Evolutionary conservation across 2,329 filamentous ascomycete genomes (phyloP).

Genomic region (Colletotrichum cordylinicola): DNA sequence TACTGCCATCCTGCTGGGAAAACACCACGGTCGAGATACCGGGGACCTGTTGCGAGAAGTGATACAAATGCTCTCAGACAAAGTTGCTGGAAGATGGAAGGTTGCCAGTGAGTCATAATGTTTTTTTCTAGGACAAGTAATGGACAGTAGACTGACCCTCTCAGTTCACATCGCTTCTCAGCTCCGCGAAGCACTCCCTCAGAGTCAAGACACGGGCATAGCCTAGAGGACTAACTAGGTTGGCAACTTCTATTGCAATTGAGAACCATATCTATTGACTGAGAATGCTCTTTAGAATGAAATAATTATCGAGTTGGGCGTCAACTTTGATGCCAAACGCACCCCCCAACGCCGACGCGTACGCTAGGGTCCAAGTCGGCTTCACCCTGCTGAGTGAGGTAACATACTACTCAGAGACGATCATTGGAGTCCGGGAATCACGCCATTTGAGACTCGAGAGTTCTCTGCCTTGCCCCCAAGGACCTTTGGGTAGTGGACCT

Average conservation of each 20-base stretch:
- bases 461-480: no score
- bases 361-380: no score
- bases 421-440: no score
- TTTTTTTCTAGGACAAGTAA: neutral
- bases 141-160: neutral
- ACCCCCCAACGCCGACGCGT: no score
- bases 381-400: no score
- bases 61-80: neutral
- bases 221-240: neutral
- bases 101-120: neutral
- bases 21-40: neutral
- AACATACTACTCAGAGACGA: no score
- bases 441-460: no score
- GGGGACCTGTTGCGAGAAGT: neutral
- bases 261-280: neutral
- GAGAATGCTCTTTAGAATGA: neutral
- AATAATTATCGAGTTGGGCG: rapidly evolving
- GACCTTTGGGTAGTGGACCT: no score
- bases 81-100: neutral
- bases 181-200: neutral
- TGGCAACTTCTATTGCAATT: neutral
- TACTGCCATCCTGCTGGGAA: neutral
- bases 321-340: neutral
- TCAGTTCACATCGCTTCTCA: neutral
- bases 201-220: neutral